Conservation (phyloP, 179 eudicot species). For the Beta corolliflora region DNA sequence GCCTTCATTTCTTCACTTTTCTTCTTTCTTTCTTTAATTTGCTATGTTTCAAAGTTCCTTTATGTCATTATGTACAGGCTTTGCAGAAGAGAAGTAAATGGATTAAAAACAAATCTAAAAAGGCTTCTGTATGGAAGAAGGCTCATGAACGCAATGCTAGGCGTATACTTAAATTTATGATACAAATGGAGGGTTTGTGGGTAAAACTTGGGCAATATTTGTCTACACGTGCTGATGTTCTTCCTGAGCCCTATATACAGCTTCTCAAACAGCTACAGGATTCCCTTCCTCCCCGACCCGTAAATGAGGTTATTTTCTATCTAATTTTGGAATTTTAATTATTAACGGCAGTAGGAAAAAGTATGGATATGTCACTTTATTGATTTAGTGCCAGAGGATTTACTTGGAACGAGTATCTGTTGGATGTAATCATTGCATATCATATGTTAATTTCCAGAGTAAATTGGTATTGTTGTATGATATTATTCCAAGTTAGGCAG, state of each 20-base stretch:
- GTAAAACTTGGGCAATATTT: constrained; percentile 92
- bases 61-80: constrained; percentile 43
- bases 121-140: constrained; percentile 71
- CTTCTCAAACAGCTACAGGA: constrained; percentile 86
- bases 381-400: neutral
- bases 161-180: constrained; percentile 66
- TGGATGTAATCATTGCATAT: constrained; percentile 4
- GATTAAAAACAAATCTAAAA: constrained; percentile 58
- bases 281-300: constrained; percentile 92
- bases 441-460: neutral
- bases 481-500: neutral
- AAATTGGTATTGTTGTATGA: neutral
- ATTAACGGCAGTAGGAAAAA: constrained; percentile 12
- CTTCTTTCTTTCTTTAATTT: neutral
- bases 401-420: neutral
- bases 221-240: constrained; percentile 99
- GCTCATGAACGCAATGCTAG: constrained; percentile 96
- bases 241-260: constrained; percentile 79
- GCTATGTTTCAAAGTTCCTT: constrained; percentile 19
- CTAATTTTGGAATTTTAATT: constrained; percentile 10
- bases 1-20: neutral
- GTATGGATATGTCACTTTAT: neutral
- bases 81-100: constrained; percentile 85
- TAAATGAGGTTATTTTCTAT: constrained; percentile 63
- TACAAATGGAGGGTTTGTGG: constrained; percentile 93